phyloP scores from a whole-genome alignment of 2,329 filamentous ascomycete species.

The Falciphora oryzae region DNA sequence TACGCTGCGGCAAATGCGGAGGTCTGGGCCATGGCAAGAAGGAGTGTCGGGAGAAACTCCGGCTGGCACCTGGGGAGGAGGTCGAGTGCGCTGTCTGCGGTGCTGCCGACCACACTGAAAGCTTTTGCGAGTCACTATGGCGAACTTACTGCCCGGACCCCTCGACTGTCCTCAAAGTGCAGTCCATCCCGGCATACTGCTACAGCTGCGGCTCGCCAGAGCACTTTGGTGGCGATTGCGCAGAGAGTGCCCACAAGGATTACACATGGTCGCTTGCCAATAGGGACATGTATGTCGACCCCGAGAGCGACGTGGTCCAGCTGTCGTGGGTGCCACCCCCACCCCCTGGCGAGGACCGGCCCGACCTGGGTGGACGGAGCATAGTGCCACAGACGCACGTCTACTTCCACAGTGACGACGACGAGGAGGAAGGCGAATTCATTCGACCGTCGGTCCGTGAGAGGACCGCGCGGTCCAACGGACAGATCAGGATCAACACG shows the following conservation, averaged over 20 bases:
- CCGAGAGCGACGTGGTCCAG: constrained; percentile 31
- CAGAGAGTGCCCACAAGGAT: constrained; percentile 22
- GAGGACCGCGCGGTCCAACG: not conserved
- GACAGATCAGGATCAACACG: constrained; percentile 5
- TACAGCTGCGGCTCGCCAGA: constrained; percentile 47
- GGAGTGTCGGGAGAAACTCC: constrained; percentile 52
- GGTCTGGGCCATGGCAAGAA: constrained; percentile 52
- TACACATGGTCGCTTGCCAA: constrained; percentile 49
- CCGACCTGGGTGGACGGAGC: constrained; percentile 21
- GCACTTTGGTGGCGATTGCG: constrained; percentile 55
- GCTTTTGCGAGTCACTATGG: constrained; percentile 56
- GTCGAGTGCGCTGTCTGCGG: constrained; percentile 56
- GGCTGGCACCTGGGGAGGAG: constrained; percentile 38
- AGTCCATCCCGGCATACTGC: constrained; percentile 45
- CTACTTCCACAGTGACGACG: constrained; percentile 31
- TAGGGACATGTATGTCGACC: constrained; percentile 43
- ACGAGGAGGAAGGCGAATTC: constrained; percentile 8
- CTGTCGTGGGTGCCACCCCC: constrained; percentile 25
- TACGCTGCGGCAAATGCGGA: constrained; percentile 53
- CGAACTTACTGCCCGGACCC: constrained; percentile 42
- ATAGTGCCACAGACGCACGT: constrained; percentile 31
- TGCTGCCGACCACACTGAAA: constrained; percentile 50
- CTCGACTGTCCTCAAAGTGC: constrained; percentile 40
- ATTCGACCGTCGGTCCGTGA: constrained; percentile 2
- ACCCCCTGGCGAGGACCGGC: constrained; percentile 12